Base-by-base conservation (phyloP, 345 rosid genomes). In the Leavenworthia alabamica region DNA sequence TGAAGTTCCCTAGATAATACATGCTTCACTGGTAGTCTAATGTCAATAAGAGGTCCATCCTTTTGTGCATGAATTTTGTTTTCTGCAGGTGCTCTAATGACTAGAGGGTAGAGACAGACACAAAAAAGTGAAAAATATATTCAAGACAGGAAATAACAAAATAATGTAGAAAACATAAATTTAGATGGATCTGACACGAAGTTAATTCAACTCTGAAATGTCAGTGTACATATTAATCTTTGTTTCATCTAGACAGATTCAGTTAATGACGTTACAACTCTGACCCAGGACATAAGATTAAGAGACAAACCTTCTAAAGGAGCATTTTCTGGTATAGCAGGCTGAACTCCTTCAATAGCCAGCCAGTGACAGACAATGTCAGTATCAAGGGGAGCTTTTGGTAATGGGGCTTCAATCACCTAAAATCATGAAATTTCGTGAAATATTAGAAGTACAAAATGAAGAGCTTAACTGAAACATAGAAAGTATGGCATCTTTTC, bases 381-480 rank as follows among this genome's bases (percentile, higher is more conserved):
- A 14, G 97, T 79, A 71, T 89, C 99, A 68, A 89, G 96, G 15
- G 96, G 99, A 26, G 94, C 96, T 79, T 81, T 87, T 8, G 99
- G 99, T 74, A 93, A 79, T 44, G 96, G 95, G 55, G 99, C 97
- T 73, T 93, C 99, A 72, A 93, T 84, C 59, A 93, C 86, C 97
- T 93, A 57, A 44, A 71, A 43, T 11, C 61, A 67, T 64, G 61
- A 64, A 26, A 65, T 29, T 46, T 28, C 56, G 27, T 62, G 50
- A 44, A 46, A 20, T 20, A 52, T 31, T 1, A 31, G 14, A 45
- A 56, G 53, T 47, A 15, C 2, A 36, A 62, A 22, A 56, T 41
- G 54, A 58, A 61, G 40, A 6, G 3, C 20, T 35, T n/a, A 29
- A 56, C 54, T 22, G n/a, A 53, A 29, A n/a, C 7, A 70, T 56